These are phyloP conservation scores for Xylariaceae sp. DNA, from an alignment of 2,329 filamentous ascomycete species.

Conservation along the genomic window DNA sequence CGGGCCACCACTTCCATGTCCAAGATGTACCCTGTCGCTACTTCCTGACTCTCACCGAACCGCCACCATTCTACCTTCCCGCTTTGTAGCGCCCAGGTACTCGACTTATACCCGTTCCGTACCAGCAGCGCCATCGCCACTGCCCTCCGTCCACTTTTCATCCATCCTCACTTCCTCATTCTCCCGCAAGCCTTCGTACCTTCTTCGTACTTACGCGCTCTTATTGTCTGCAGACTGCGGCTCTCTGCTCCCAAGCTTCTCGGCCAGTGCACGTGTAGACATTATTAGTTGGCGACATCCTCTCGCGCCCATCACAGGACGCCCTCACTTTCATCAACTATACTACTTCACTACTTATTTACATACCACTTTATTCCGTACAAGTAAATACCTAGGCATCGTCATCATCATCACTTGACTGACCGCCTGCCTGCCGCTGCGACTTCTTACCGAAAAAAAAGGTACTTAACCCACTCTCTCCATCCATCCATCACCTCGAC, in stretches of 20 bases:
- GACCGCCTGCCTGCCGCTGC: conserved; percentile 6
- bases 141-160: background rate
- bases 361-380: too few relatives aligned
- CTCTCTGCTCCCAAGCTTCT: too few relatives aligned
- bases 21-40: too few relatives aligned
- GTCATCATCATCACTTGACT: background rate
- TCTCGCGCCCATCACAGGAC: too few relatives aligned
- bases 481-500: conserved; percentile 4
- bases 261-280: background rate
- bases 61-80: too few relatives aligned
- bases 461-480: background rate
- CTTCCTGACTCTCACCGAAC: too few relatives aligned
- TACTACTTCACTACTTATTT: too few relatives aligned
- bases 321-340: too few relatives aligned
- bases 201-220: background rate
- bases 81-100: background rate
- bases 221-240: background rate
- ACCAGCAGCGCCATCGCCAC: background rate
- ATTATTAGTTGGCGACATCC: too few relatives aligned
- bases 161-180: background rate
- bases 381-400: background rate
- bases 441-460: conserved; percentile 5
- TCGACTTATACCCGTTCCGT: too few relatives aligned
- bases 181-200: background rate
- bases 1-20: too few relatives aligned